Evolutionary conservation across 768 basidiomycete genomes (phyloP), one percentile per base, ranked within the genome.

Genomic region (Symmetrospora coprosmae): DNA sequence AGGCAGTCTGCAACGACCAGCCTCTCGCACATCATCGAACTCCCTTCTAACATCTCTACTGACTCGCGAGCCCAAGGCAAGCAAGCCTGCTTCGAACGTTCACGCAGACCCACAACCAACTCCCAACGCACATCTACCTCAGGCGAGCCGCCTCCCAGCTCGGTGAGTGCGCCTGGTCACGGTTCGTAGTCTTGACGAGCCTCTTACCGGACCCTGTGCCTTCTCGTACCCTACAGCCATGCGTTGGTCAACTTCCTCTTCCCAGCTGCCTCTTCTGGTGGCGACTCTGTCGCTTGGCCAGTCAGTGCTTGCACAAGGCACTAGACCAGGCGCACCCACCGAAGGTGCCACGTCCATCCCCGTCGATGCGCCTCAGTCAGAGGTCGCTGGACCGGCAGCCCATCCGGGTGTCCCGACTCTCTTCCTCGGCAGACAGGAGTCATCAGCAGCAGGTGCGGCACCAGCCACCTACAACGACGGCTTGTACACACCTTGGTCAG

Each of bases 381-480:
- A n/a, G n/a, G n/a, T n/a, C n/a, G n/a, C 35, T 11, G n/a, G 35
- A 39, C 21, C 14, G 14, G 37, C 21, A 11, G 51, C 51, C 25
- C 51, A 41, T 11, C 34, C 51, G 8, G 51, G 51, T 23, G 51
- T 23, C 2, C 51, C 51, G 5, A 39, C 51, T 8, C 25, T 25
- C n/a, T 33, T 53, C 4, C 25, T 21, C 5, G 49, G 28, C 3
- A 50, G 49, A 33, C 49, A 50, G 30, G 49, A 50, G 23, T 23
- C 39, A 5, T 19, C 25, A 25, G 6, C 51, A 38, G 33, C 35
- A 21, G 33, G 25, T 13, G 39, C 23, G 13, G 37, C 33, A n/a
- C n/a, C n/a, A 8, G 37, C 33, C 2, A 53, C 51, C n/a, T 53
- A 53, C 51, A 40, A 53, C 31, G 35, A 53, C 27, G 51, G 51